Base-by-base conservation (phyloP, 1,284 basidiomycete species). In the Ceratorhiza oryzae-sativae region DNA sequence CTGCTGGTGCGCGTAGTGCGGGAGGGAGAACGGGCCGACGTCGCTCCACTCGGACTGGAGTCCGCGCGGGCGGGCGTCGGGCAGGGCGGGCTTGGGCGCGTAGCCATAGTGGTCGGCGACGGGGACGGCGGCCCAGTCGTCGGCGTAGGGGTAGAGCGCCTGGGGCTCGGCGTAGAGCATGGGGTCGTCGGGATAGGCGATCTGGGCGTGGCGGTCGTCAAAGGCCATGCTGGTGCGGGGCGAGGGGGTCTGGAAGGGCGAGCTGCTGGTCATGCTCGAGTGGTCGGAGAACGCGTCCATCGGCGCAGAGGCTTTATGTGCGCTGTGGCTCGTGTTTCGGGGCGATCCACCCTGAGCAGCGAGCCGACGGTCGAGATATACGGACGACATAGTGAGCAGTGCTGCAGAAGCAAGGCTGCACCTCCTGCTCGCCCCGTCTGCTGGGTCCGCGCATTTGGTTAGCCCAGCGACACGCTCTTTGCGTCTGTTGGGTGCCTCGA, bases 21-120 rank as follows among this genome's bases (percentile, higher is more conserved):
- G 67, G 23, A 70, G 45, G 1, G 9, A 32, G 30, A 70, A 46
- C 42, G 67, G 67, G 36, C 67, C 67, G n/a, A 70, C 67, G 55
- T 70, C 67, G 67, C 67, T 59, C 67, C 67, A 70, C 36, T 70
- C 67, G 42, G 51, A 58, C 42, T 82, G 80, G 59, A 81, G 60
- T 78, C 76, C 71, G 75, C 75, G 25, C 79, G 74, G 78, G 63
- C 82, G 32, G 79, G 77, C 25, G 42, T 68, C 63, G 23, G 46
- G 51, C 20, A 51, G 34, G 12, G 63, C 51, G 32, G 51, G 8
- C 63, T 68, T 68, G 51, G 48, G 30, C 25, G 32, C 62, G 27
- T 70, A 70, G 36, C 56, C 48, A 25, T 46, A 61, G 25, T 61
- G 42, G 41, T 46, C 59, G 15, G 25, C 25, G 9, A 56, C n/a